Base-by-base conservation (phyloP, 352 stramenopile species). In the Globisporangium cederbergense region DNA sequence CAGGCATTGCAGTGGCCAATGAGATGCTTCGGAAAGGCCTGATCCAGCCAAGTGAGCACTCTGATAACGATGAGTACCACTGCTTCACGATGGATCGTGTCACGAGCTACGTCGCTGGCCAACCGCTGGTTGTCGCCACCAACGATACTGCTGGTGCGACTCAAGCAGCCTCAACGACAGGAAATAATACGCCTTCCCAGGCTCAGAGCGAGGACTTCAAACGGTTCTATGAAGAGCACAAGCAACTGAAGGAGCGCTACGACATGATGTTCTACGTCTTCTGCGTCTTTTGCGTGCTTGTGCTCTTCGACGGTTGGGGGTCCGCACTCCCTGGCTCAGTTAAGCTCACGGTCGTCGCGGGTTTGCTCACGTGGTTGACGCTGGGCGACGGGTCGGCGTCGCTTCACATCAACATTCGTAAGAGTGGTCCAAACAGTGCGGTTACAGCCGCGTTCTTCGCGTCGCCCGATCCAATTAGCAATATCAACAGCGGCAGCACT, bases 341-440 rank as follows among this genome's bases (percentile, higher is more conserved):
- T 3, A 84, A 80, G 53, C 65, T 79, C 43, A 69, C 66, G n/a
- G 38, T 78, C 54, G 64, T 74, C 28, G 61, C 71, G 7, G 67
- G 72, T 4, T 36, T 84, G n/a, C 47, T 84, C 22, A 57, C 75
- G 42, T 79, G 74, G 70, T 66, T 84, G 8, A 71, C 65, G 2
- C 38, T 82, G 10, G 66, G 70, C 28, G 71, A 76, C 38, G 76
- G 71, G 18, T 73, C 72, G 22, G 72, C 74, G 18, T 78, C 76
- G 10, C 9, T 84, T 25, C 74, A 74, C n/a, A 80, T 84, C 25
- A 73, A 81, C 52, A 73, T 79, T 18, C 57, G 62, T 32, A 68
- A 59, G 54, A 67, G 60, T 47, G 66, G 60, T 30, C 61, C 50
- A 8, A 56, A 50, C 16, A 63, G 68, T 25, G 40, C 62, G 40